Evolutionary conservation across 2,329 filamentous ascomycete genomes (phyloP), one percentile per base, ranked within the genome.

Genomic region (Alternaria viburni): DNA sequence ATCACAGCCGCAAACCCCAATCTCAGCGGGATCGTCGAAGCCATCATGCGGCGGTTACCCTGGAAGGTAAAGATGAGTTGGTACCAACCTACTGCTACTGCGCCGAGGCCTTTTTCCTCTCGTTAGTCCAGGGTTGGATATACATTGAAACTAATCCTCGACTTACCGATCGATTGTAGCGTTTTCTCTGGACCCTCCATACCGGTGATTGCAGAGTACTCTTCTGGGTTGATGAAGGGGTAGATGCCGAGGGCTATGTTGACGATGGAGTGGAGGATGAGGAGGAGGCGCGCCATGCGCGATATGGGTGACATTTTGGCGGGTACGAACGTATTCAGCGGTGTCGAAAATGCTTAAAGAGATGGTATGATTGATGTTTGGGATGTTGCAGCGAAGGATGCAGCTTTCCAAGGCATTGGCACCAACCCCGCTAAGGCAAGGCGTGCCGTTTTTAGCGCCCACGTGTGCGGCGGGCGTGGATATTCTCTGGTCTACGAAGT

Each of bases 61-160:
- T 65, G 67, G 5, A 58, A 47, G 19, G 57, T 61, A 15, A 65
- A 66, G 13, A 69, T 19, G n/a, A 63, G 56, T 30, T 69, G 61
- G 44, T 66, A 68, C 63, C 61, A 66, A 8, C 67, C 59, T 17
- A 69, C 54, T 30, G 59, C 63, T n/a, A 69, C 30, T 3, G 41
- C 55, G 11, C 63, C 63, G 3, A 69, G 59, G 17, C 67, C 67
- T 68, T 36, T 25, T 17, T 49, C 15, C 19, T 7, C 8, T 17
- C 45, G 21, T 41, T 23, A 28, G 28, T 12, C 50, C 23, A 19
- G 8, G 8, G 15, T n/a, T 46, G 25, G 23, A 17, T 17, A 30
- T 13, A n/a, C 19, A 3, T 28, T 11, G 25, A 36, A 19, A 13
- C 13, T 15, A 3, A 36, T 36, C 2, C 13, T 36, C 32, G 32